Conservation (phyloP, 306 rosid species). For the Glycine latifolia region DNA sequence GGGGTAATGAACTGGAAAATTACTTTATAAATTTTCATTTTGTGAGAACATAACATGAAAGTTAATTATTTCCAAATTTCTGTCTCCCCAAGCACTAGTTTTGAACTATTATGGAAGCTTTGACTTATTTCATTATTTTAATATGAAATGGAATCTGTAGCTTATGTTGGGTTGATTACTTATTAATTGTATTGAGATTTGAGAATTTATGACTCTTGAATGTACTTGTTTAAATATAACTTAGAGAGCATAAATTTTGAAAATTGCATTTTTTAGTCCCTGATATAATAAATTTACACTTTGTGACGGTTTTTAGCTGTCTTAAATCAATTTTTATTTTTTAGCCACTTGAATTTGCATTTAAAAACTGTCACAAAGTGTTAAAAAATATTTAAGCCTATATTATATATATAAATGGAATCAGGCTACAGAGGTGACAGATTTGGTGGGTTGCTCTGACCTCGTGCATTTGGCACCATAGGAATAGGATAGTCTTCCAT, state of each 20-base stretch:
- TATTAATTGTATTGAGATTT: conserved; percentile 10
- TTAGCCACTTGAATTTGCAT: no score
- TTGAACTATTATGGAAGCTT: conserved; percentile 24
- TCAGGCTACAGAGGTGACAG: no score
- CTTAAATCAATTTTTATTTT: no score
- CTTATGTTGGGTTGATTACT: conserved; percentile 25
- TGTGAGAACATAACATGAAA: neutral
- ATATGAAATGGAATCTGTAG: neutral
- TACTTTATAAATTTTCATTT: conserved; percentile 7
- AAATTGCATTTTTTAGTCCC: no score
- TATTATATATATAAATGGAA: no score
- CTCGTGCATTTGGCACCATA: no score
- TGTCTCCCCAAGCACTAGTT: conserved; percentile 12
- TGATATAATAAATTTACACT: no score
- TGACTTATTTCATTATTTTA: conserved; percentile 1
- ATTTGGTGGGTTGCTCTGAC: no score
- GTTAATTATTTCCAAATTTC: conserved; percentile 22
- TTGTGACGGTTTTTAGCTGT: no score
- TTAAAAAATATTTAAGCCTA: no score
- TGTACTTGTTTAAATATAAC: conserved; percentile 5
- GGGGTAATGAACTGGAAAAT: neutral
- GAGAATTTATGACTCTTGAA: neutral
- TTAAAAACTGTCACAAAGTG: no score
- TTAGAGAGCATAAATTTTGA: neutral
- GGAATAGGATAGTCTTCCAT: no score